Conservation (phyloP, 1,139 yeast species). For the Geotrichum candidum region DNA sequence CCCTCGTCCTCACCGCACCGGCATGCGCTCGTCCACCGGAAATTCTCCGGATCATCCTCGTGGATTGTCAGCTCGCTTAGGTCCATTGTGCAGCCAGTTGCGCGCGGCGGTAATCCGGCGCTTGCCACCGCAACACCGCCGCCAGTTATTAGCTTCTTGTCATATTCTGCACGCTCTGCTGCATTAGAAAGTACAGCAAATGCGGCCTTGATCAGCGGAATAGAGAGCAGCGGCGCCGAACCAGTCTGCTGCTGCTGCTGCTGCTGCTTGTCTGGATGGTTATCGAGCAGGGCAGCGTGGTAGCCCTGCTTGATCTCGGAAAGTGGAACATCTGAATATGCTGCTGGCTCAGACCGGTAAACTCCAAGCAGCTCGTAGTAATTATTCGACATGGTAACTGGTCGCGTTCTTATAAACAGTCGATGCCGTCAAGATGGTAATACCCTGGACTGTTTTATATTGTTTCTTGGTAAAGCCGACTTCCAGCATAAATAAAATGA, state of each 20-base stretch:
- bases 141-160: slow-evolving; percentile 41
- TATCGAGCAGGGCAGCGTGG: slow-evolving; percentile 46
- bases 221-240: background rate
- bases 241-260: slow-evolving; percentile 31
- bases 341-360: background rate
- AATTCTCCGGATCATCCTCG: slow-evolving; percentile 31
- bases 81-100: slow-evolving; percentile 56
- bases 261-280: slow-evolving; percentile 71
- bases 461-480: background rate
- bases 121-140: slow-evolving; percentile 43
- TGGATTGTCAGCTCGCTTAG: slow-evolving; percentile 45
- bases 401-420: background rate
- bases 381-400: background rate
- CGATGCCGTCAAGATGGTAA: background rate
- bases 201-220: slow-evolving; percentile 49
- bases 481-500: background rate
- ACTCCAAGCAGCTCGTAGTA: slow-evolving; percentile 54
- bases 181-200: slow-evolving; percentile 47
- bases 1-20: slow-evolving; percentile 58
- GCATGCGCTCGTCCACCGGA: slow-evolving; percentile 50
- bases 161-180: slow-evolving; percentile 43
- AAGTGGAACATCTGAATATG: slow-evolving; percentile 33
- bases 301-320: slow-evolving; percentile 57
- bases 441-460: background rate
- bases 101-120: slow-evolving; percentile 39